Evolutionary conservation across 140 eudicot genomes (phyloP).

Genomic region (Senecio squalidus): DNA sequence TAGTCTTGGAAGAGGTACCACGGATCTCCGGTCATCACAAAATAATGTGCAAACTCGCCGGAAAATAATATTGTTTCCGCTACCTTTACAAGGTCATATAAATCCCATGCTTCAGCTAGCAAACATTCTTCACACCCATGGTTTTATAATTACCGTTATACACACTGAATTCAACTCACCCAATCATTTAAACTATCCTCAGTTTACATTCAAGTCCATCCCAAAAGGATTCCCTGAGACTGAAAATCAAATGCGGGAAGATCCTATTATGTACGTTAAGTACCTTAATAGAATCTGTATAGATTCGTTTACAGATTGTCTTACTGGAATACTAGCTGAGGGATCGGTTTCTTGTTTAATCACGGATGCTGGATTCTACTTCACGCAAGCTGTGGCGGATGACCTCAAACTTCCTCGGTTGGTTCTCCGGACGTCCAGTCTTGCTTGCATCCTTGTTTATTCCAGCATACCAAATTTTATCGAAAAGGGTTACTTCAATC

Average conservation of each 20-base stretch:
- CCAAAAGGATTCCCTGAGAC: neutral
- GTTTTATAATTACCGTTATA: conserved; percentile 4
- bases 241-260: neutral
- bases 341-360: conserved; percentile 23
- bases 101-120: conserved; percentile 23
- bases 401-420: neutral
- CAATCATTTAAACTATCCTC: conserved; percentile 30
- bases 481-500: conserved; percentile 18
- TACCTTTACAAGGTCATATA: conserved; percentile 20
- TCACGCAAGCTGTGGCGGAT: conserved; percentile 9
- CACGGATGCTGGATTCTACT: conserved; percentile 22
- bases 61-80: conserved; percentile 16
- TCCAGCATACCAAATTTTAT: conserved; percentile 18
- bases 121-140: conserved; percentile 12
- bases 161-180: conserved; percentile 32
- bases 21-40: conserved; percentile 2
- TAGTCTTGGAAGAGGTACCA: neutral
- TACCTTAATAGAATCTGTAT: conserved; percentile 24
- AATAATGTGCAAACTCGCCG: neutral
- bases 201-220: conserved; percentile 38
- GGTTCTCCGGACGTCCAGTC: neutral
- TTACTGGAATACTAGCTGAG: conserved; percentile 15
- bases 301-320: conserved; percentile 27
- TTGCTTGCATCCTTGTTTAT: conserved; percentile 19
- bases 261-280: neutral